Evolutionary conservation across 139 green algal species (phyloP), one percentile per base, ranked within the genome.

Genomic region (Desmodesmus armatus): DNA sequence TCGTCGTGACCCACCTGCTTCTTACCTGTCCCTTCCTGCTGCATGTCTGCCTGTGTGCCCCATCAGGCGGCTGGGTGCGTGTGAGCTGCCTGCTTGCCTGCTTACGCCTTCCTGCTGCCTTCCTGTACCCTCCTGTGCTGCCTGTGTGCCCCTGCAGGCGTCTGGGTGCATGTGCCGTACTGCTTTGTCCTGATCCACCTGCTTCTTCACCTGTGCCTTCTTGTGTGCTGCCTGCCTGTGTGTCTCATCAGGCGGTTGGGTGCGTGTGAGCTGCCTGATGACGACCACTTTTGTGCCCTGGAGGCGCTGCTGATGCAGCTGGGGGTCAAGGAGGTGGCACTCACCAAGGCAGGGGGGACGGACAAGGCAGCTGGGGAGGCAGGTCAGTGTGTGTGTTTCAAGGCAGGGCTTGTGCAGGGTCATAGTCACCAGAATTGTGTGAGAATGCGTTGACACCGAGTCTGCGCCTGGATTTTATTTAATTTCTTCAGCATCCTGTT

Each of bases 221-320:
- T 33, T 69, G 60, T 33, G n/a, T 69, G 60, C 13, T 7, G 11
- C 15, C 27, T 69, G 13, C 60, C 27, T 11, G 60, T 72, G 49
- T 72, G 0, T 41, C 7, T 17, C 63, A 41, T 41, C 31, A 92
- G 92, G 40, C 82, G 67, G 2, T 76, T 99, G 60, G 96, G 95
- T 11, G 91, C 91, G 31, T 91, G 87, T 66, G 88, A 98, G 89
- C 96, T 99, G 82, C 90, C 96, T 41, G 95, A 98, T 89, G 94
- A 98, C 74, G 91, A 96, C 37, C 83, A 91, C 37, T 96, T 96
- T 78, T 96, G 92, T 71, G 78, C 73, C 27, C 89, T 98, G 62
- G 96, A 99, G 90, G 87, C 92, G 31, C 78, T 95, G 33, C 33
- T 97, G 60, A 88, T 97, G 66, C 95, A 98, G 91, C 88, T 98